Base-by-base conservation (phyloP, 2,329 filamentous ascomycete genomes). In the Nemania diffusa region DNA sequence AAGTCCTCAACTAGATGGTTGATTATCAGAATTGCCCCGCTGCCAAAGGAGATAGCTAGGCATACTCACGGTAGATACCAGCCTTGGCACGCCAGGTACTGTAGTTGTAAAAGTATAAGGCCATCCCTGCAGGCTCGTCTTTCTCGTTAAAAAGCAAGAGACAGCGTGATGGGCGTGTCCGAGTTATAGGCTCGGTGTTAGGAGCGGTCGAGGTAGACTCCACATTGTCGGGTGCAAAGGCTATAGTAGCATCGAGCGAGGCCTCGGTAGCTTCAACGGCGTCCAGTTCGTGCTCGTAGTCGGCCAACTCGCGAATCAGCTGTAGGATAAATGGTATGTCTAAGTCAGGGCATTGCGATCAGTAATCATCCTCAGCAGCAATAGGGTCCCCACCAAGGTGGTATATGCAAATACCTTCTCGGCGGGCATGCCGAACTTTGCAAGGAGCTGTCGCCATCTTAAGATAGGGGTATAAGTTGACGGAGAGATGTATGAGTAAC, bases 81-180 rank as follows among this genome's bases (percentile, higher is more conserved):
- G 94, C 89, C 52, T 87, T 88, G n/a, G 92, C 88, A 8, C 92
- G 88, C 96, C 96, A 98, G 0, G 95, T 97, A 76, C 90, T 93
- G 81, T 97, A 98, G 81, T 95, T 98, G 84, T 95, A 94, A 79
- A 97, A 98, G 82, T 94, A 97, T 46, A 97, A 81, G 1, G 94
- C 94, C 87, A 97, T 93, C 55, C 91, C 93, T 0, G 88, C 92
- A 0, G 79, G 78, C 44, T 81, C 76, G 11, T 82, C 79, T 5
- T 81, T 79, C 11, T 83, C 80, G 24, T 85, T 80, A 72, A 84
- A 84, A 62, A 95, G 81, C 9, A 97, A 81, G 37, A 97, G 84
- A 57, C 92, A 95, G 68, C 93, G 91, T 20, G 94, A 92, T 32
- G 91, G 92, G n/a, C 82, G 83, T 4, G 79, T 73, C 1, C 87